Evolutionary conservation across 495 filamentous ascomycete species (phyloP).

Genomic region (Tuber magnatum): DNA sequence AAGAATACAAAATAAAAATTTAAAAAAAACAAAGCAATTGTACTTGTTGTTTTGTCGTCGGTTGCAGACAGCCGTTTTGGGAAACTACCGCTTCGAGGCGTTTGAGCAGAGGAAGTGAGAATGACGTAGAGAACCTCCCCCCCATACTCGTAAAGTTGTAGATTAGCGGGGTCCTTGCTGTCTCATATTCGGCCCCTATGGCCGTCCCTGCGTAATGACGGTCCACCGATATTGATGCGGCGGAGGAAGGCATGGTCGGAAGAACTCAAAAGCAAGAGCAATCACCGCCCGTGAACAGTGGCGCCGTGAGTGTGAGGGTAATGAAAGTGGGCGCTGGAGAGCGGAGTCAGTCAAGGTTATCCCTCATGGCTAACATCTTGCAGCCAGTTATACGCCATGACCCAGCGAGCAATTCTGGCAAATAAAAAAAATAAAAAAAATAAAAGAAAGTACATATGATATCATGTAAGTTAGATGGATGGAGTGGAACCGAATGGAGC

Average conservation of each 20-base stretch:
- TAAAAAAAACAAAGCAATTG: neutral
- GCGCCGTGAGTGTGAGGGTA: neutral
- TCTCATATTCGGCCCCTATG: neutral
- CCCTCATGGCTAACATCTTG: neutral
- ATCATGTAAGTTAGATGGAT: neutral
- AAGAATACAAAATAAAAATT: neutral
- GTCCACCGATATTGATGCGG: neutral
- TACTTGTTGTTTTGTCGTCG: constrained; percentile 15
- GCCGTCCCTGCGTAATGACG: constrained; percentile 2
- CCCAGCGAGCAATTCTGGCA: neutral
- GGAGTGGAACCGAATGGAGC: neutral
- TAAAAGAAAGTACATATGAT: neutral
- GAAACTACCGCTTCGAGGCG: constrained; percentile 24
- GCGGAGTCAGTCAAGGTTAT: neutral
- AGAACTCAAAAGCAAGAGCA: neutral
- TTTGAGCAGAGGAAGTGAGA: neutral
- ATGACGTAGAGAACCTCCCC: neutral
- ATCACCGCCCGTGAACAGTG: neutral
- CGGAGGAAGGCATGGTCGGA: neutral
- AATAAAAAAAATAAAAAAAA: no score
- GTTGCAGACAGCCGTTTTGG: constrained; percentile 17
- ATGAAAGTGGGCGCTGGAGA: neutral
- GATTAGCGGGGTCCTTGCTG: neutral
- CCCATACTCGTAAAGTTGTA: neutral
- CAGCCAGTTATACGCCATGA: neutral